phyloP scores from a whole-genome alignment of 176 grass and related monocot genomes.

The Zizania latifolia region DNA sequence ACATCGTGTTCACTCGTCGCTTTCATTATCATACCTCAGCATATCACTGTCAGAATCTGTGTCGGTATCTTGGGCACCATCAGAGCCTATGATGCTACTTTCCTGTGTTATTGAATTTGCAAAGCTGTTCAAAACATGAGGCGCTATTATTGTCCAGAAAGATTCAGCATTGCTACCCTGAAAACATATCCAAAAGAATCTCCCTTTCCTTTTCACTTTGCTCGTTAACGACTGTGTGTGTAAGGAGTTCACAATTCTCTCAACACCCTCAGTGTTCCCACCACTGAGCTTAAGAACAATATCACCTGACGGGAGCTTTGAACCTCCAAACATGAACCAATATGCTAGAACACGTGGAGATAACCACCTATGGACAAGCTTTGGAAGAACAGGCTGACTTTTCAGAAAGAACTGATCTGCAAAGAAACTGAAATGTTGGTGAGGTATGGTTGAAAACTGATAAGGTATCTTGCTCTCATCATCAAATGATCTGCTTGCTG shows the following conservation, averaged over 20 bases:
- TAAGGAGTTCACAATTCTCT: slow-evolving; percentile 64
- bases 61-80: slow-evolving; percentile 16
- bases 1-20: neutral
- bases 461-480: slow-evolving; percentile 58
- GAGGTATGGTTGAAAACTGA: slow-evolving; percentile 65
- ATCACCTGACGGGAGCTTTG: slow-evolving; percentile 71
- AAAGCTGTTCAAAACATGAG: slow-evolving; percentile 58
- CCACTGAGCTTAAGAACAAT: slow-evolving; percentile 73
- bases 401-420: slow-evolving; percentile 76
- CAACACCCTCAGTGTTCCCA: slow-evolving; percentile 52
- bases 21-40: neutral
- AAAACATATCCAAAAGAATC: slow-evolving; percentile 80
- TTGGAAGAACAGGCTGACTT: slow-evolving; percentile 51
- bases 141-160: slow-evolving; percentile 64
- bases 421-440: slow-evolving; percentile 80
- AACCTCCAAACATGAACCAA: slow-evolving; percentile 95
- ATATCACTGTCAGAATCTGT: slow-evolving; percentile 39
- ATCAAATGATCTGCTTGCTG: slow-evolving; percentile 50
- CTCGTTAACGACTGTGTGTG: slow-evolving; percentile 45
- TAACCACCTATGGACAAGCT: slow-evolving; percentile 88
- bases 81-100: neutral
- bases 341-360: slow-evolving; percentile 83
- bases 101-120: slow-evolving; percentile 2
- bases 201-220: slow-evolving; percentile 86
- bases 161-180: slow-evolving; percentile 60